Evolutionary conservation across 2,329 filamentous ascomycete species (phyloP).

Genomic region (Verticillium nonalfalfae): DNA sequence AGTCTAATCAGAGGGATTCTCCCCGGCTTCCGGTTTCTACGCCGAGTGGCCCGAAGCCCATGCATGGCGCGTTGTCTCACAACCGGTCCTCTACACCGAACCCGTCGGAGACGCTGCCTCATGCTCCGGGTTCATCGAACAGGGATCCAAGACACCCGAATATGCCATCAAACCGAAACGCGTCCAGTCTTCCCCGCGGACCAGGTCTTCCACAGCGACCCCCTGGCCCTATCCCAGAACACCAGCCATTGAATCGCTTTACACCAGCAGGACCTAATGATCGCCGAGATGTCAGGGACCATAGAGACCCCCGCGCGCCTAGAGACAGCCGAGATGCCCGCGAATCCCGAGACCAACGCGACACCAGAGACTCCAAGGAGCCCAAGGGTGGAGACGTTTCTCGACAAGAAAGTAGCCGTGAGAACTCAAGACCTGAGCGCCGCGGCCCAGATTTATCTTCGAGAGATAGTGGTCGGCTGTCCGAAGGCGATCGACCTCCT

Average conservation of each 20-base stretch:
- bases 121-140: not conserved
- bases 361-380: constrained; percentile 25
- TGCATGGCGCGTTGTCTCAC: not conserved
- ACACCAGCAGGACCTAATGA: constrained; percentile 12
- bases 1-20: not conserved
- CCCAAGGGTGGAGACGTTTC: constrained; percentile 30
- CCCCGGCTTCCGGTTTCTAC: not conserved
- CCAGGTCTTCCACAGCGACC: constrained; percentile 48
- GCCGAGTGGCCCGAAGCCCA: not conserved
- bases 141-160: not conserved
- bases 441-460: constrained; percentile 28
- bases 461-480: constrained; percentile 27
- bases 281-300: constrained; percentile 17
- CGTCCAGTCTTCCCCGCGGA: constrained; percentile 18
- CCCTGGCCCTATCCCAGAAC: constrained; percentile 47
- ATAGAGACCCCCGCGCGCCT: constrained; percentile 23
- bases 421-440: constrained; percentile 32
- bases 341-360: constrained; percentile 31
- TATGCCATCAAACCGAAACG: constrained; percentile 2
- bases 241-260: constrained; percentile 39
- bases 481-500: constrained; percentile 33
- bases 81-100: not conserved
- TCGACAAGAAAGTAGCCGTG: constrained; percentile 34
- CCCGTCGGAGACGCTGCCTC: not conserved
- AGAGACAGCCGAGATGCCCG: constrained; percentile 29